Base-by-base conservation (phyloP, 257 asterid species). In the Solanum clarkiae region DNA sequence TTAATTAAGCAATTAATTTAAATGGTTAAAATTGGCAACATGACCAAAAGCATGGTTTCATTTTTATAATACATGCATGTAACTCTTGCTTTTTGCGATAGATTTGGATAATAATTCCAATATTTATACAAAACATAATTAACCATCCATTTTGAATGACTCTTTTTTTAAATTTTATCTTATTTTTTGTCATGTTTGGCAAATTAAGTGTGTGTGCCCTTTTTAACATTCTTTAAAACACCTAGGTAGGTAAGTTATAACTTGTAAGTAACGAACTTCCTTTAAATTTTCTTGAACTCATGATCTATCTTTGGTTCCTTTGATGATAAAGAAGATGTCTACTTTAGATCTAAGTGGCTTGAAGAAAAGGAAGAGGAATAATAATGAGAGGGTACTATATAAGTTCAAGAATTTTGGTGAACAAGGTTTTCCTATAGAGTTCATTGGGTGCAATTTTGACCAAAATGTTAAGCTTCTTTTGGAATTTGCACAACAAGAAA, bases 321-420 rank as follows among this genome's bases (percentile, higher is more conserved):
- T 60, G 17, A 24, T 51, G 54, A n/a, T 47, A 26, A 82, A 18
- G 79, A 86, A 60, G 82, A 93, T 92, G 97, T 90, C 95, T 65
- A 93, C 92, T 65, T 55, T 93, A 87, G 97, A 94, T 82, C 81
- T 87, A 15, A 88, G 89, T 62, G 98, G 97, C 26, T 88, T 89
- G 84, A 89, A 91, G 89, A 97, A 91, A 88, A 92, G 98, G 90
- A 97, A 90, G 91, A 90, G 98, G 47, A 91, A 93, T 2, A 16
- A 42, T 40, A 53, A 49, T 49, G 98, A 93, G 45, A 90, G 94
- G 74, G 94, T 95, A 24, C 5, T 6, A 22, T 95, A 89, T 89
- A 97, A 93, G 24, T 95, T 97, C 92, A 93, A 93, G 92, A 91
- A 87, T 15, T 95, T 97, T 45, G 94, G 97, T 11, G 95, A 91